Conservation (phyloP, 805 yeast species). For the Kuraishia hungarica region DNA sequence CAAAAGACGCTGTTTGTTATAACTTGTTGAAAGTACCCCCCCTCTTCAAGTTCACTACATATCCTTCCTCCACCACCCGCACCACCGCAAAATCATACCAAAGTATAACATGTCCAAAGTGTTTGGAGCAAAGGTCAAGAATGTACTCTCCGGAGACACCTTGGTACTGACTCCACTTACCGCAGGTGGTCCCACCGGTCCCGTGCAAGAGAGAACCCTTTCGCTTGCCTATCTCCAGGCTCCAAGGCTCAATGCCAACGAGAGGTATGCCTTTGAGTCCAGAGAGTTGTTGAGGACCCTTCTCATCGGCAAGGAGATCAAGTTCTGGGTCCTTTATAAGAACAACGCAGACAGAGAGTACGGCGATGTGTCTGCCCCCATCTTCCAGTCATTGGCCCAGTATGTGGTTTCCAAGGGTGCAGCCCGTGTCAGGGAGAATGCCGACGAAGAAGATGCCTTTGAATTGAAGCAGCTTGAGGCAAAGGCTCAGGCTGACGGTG, state of each 20-base stretch:
- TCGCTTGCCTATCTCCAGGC: slow-evolving; percentile 60
- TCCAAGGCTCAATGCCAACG: slow-evolving; percentile 37
- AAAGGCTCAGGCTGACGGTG: slow-evolving; percentile 39
- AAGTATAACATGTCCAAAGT: slow-evolving; percentile 19
- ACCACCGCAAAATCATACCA: not conserved
- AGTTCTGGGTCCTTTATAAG: slow-evolving; percentile 49
- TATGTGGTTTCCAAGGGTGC: slow-evolving; percentile 48
- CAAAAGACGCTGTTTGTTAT: too few species aligned
- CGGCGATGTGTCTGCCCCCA: slow-evolving; percentile 63
- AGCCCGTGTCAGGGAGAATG: slow-evolving; percentile 44
- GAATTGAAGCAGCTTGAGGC: slow-evolving; percentile 32
- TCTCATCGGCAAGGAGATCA: slow-evolving; percentile 56
- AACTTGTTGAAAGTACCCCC: too few species aligned
- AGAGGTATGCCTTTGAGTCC: slow-evolving; percentile 44
- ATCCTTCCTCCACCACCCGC: not conserved
- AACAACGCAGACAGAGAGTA: slow-evolving; percentile 51
- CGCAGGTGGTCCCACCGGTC: slow-evolving; percentile 26
- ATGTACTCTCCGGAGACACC: slow-evolving; percentile 66
- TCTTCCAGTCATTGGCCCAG: slow-evolving; percentile 50
- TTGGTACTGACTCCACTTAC: slow-evolving; percentile 45
- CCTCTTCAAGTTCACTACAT: not conserved
- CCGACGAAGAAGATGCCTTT: slow-evolving; percentile 23
- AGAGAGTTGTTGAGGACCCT: slow-evolving; percentile 55
- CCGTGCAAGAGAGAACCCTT: slow-evolving; percentile 50
- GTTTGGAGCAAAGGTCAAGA: slow-evolving; percentile 56